Percentiles rank a stretch among this genome's conserved stretches.
These are phyloP conservation scores for Phytophthora brassicae DNA, from an alignment of 352 stramenopile genomes.

Conservation along the genomic window DNA sequence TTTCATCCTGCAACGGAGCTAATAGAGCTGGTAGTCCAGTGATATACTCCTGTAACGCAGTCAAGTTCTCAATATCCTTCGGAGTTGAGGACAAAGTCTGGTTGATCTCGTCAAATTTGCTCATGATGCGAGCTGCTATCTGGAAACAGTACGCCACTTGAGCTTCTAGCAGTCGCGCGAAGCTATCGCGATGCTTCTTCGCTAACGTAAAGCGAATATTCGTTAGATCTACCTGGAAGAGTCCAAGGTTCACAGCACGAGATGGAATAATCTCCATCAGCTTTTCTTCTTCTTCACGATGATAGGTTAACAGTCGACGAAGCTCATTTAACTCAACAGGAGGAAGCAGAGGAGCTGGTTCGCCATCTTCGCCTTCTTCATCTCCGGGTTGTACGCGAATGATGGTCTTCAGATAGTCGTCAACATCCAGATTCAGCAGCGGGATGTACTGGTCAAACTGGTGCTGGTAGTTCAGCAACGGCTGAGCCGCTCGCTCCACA, in stretches of 20 bases:
- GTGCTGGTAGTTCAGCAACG: slow-evolving; percentile 74
- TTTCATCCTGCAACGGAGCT: slow-evolving; percentile 80
- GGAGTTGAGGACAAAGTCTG: slow-evolving; percentile 74
- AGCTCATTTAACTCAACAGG: slow-evolving; percentile 81
- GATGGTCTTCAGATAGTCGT: slow-evolving; percentile 75
- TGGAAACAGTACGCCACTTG: slow-evolving; percentile 71
- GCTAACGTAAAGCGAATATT: slow-evolving; percentile 74
- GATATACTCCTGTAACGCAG: slow-evolving; percentile 88
- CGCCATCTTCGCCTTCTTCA: slow-evolving; percentile 37
- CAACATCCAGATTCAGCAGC: slow-evolving; percentile 91
- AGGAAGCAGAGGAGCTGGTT: slow-evolving; percentile 49
- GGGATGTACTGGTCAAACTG: slow-evolving; percentile 87
- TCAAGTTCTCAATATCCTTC: slow-evolving; percentile 92
- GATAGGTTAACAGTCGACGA: slow-evolving; percentile 55
- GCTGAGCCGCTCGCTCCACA: slow-evolving; percentile 46
- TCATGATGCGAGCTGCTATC: slow-evolving; percentile 64
- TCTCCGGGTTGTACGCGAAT: slow-evolving; percentile 46
- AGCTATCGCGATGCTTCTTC: slow-evolving; percentile 82
- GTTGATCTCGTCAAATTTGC: slow-evolving; percentile 88
- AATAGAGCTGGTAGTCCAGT: slow-evolving; percentile 65
- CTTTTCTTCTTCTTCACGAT: slow-evolving; percentile 66
- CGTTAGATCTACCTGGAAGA: slow-evolving; percentile 80
- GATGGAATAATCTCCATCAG: slow-evolving; percentile 73
- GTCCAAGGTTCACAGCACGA: slow-evolving; percentile 65
- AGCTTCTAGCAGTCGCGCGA: slow-evolving; percentile 69